phyloP scores from a whole-genome alignment of 495 filamentous ascomycete species.

The Parathielavia hyrcaniae region DNA sequence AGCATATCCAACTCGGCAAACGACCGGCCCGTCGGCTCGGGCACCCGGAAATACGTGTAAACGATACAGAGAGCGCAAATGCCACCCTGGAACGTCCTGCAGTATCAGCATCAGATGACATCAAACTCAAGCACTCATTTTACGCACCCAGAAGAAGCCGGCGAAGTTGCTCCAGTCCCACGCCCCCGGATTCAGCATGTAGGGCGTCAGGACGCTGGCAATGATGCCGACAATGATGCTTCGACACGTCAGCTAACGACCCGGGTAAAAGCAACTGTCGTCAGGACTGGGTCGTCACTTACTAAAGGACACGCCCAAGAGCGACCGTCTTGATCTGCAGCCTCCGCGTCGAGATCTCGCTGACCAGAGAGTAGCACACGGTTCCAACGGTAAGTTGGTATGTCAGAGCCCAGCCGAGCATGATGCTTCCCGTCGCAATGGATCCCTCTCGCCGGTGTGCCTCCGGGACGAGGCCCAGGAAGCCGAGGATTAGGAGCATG shows the following conservation, averaged over 20 bases:
- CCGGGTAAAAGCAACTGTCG: no score
- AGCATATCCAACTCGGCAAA: conserved; percentile 71
- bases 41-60: conserved; percentile 70
- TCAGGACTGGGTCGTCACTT: conserved; percentile 13
- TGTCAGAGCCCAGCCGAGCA: conserved; percentile 65
- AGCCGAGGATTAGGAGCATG: conserved; percentile 68
- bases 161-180: conserved; percentile 73
- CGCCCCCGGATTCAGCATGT: conserved; percentile 67
- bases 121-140: background rate
- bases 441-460: conserved; percentile 48
- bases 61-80: conserved; percentile 67
- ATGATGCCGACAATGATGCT: conserved; percentile 64
- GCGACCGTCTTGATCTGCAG: conserved; percentile 68
- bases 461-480: conserved; percentile 59
- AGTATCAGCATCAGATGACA: conserved; percentile 1
- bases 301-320: conserved; percentile 63
- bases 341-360: conserved; percentile 65
- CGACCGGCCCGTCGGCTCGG: conserved; percentile 62
- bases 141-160: conserved; percentile 72
- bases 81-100: conserved; percentile 37
- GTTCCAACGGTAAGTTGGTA: conserved; percentile 75
- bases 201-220: conserved; percentile 63
- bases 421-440: conserved; percentile 63
- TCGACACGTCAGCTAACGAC: conserved; percentile 17
- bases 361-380: conserved; percentile 71